Evolutionary conservation across 2,329 filamentous ascomycete species (phyloP).

Genomic region (Cadophora malorum): DNA sequence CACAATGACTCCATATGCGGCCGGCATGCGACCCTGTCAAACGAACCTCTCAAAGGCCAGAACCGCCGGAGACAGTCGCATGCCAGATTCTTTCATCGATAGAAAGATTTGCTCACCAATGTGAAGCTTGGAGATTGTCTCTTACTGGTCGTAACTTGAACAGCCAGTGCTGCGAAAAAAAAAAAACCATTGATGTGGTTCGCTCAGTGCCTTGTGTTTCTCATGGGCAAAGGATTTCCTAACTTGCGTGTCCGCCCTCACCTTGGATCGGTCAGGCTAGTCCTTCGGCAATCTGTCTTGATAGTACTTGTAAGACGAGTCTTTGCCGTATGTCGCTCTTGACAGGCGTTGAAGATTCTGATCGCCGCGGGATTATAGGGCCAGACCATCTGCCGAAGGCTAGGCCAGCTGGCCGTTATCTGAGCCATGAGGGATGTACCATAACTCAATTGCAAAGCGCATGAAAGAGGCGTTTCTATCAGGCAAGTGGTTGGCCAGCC

Average conservation of each 20-base stretch:
- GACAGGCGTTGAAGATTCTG: background rate
- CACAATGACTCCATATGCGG: background rate
- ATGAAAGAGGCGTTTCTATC: background rate
- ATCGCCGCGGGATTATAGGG: background rate
- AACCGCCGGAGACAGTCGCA: background rate
- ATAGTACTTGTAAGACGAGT: background rate
- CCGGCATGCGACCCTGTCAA: background rate
- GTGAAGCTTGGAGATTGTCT: background rate
- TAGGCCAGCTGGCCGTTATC: background rate
- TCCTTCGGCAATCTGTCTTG: background rate
- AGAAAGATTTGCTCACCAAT: no score
- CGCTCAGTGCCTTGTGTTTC: no score
- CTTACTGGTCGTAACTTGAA: background rate
- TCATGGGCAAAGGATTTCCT: background rate
- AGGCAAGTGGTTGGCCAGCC: slow-evolving; percentile 4
- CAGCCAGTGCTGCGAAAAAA: no score
- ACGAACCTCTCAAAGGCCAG: background rate
- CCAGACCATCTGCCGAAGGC: background rate
- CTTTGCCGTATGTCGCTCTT: background rate
- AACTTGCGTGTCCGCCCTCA: background rate
- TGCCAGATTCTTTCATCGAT: background rate
- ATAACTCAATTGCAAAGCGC: background rate
- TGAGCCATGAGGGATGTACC: background rate
- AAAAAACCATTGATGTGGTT: no score
- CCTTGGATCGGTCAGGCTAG: background rate